Conservation (phyloP, 441 rosid species). For the Gossypium aridum region DNA sequence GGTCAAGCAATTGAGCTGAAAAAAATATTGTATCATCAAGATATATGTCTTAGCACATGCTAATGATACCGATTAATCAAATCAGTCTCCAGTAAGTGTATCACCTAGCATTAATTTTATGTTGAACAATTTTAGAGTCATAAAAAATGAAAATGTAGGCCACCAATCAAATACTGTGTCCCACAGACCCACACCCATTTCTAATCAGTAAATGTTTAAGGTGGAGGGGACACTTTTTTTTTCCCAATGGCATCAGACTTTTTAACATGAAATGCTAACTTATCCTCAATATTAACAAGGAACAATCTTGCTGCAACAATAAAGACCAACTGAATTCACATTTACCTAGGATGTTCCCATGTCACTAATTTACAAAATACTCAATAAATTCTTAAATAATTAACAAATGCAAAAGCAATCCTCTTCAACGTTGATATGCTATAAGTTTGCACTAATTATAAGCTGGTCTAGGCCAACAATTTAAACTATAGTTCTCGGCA, state of each 20-base stretch:
- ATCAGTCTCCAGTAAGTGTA: background rate
- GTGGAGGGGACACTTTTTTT: background rate
- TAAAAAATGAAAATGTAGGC: background rate
- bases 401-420: background rate
- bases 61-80: background rate
- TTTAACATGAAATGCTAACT: background rate
- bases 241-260: background rate
- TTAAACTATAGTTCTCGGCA: background rate
- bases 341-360: background rate
- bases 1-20: slow-evolving; percentile 72
- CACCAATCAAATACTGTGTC: background rate
- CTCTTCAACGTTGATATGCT: background rate
- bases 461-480: background rate
- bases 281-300: background rate
- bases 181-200: background rate
- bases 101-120: slow-evolving; percentile 5
- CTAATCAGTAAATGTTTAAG: background rate
- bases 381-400: background rate
- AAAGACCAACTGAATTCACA: background rate
- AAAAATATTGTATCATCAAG: slow-evolving; percentile 12
- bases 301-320: background rate
- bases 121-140: background rate
- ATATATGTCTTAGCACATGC: background rate
- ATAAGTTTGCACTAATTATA: background rate
- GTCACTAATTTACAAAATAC: background rate